A percentile compares a stretch with the other conserved stretches of the same genome.
Conservation (phyloP, 2,329 filamentous ascomycete species). For the Fusarium nematophilum region DNA sequence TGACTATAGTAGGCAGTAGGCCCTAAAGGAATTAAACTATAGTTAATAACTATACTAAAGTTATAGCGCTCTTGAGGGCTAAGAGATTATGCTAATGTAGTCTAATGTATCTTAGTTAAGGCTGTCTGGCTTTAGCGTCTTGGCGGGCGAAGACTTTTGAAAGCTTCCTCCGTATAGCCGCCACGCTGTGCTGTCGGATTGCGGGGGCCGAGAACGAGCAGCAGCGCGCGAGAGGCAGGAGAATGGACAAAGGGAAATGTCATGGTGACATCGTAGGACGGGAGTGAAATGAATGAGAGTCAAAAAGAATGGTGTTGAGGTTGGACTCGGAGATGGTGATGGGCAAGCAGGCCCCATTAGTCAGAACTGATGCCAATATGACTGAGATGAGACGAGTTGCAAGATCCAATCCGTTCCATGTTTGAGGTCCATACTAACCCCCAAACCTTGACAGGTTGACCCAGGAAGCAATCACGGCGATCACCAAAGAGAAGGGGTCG, state of each 20-base stretch:
- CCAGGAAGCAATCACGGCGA: conserved; percentile 1
- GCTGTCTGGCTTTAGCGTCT: no score
- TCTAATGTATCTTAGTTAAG: no score
- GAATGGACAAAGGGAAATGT: conserved; percentile 22
- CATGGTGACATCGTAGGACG: conserved; percentile 27
- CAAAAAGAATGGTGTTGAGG: conserved; percentile 13
- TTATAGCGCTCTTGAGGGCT: no score
- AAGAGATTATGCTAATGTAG: no score
- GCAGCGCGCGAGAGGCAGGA: conserved; percentile 4
- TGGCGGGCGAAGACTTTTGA: no score
- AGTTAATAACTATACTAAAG: no score
- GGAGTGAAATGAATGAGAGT: conserved; percentile 17
- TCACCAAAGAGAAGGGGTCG: conserved; percentile 24
- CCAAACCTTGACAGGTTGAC: no score
- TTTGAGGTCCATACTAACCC: neutral
- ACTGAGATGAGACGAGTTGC: conserved; percentile 6
- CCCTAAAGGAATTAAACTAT: no score
- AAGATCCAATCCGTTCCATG: neutral
- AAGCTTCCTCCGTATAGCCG: conserved; percentile 43
- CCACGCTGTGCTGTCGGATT: conserved; percentile 14
- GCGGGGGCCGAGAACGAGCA: conserved; percentile 18
- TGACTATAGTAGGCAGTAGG: no score
- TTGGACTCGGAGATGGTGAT: conserved; percentile 16
- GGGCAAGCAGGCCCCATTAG: neutral
- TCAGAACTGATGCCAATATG: neutral